These are phyloP conservation scores for Jatropha multifida DNA, from an alignment of 441 rosid genomes.

Conservation along the genomic window DNA sequence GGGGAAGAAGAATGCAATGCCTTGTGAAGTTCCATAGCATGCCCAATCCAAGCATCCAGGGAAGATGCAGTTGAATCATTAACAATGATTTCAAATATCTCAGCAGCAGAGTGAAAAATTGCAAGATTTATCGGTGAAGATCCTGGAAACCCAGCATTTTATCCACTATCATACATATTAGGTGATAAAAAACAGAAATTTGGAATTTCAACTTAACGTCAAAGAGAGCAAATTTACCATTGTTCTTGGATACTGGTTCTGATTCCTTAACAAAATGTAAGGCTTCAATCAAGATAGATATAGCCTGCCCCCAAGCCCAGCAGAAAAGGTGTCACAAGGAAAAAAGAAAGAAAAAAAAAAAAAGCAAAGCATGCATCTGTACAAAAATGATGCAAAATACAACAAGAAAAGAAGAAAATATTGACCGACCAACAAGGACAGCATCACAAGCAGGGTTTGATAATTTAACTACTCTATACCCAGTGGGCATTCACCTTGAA, in stretches of 20 bases:
- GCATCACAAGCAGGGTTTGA: neutral
- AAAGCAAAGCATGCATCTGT: conserved; percentile 4
- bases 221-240: conserved; percentile 44
- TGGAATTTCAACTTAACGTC: conserved; percentile 20
- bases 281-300: conserved; percentile 82
- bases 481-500: neutral
- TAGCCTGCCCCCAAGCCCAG: conserved; percentile 42
- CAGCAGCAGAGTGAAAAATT: conserved; percentile 94
- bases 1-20: conserved; percentile 90
- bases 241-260: conserved; percentile 62
- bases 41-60: conserved; percentile 82
- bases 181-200: conserved; percentile 22
- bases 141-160: conserved; percentile 55
- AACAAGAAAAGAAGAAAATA: neutral
- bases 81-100: conserved; percentile 90
- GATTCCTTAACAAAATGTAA: conserved; percentile 76
- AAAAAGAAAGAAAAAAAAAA: neutral
- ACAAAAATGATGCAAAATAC: neutral
- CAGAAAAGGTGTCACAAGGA: conserved; percentile 9
- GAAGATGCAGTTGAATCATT: conserved; percentile 87
- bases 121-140: conserved; percentile 91
- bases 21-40: conserved; percentile 85
- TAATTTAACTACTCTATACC: neutral
- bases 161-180: conserved; percentile 29
- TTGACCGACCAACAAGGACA: neutral